These are phyloP conservation scores for Vitis rupestris DNA, from an alignment of 164 flowering plant species.

Conservation along the genomic window DNA sequence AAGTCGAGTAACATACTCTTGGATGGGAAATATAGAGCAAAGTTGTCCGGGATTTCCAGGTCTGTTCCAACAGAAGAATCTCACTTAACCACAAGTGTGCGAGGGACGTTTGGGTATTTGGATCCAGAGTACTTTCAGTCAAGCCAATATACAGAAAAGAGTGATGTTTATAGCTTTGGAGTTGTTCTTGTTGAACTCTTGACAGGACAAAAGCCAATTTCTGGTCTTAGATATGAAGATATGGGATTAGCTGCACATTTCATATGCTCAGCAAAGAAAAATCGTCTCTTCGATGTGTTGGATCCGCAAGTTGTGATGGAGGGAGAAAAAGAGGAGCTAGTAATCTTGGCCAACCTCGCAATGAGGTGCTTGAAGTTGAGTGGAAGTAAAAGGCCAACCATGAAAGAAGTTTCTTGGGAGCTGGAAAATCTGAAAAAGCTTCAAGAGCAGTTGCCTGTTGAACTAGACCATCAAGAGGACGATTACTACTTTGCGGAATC, in stretches of 20 bases:
- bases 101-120: conserved; percentile 22
- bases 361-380: conserved; percentile 15
- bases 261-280: conserved; percentile 11
- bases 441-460: no score
- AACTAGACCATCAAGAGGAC: no score
- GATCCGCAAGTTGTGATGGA: conserved; percentile 9
- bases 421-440: no score
- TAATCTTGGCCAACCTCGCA: conserved; percentile 15
- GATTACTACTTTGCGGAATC: no score
- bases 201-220: conserved; percentile 21
- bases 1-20: conserved; percentile 15
- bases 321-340: conserved; percentile 19
- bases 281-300: conserved; percentile 16
- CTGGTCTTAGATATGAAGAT: conserved; percentile 5
- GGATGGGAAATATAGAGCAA: not conserved
- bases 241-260: conserved; percentile 20
- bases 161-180: conserved; percentile 20
- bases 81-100: conserved; percentile 17
- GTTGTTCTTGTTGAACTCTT: conserved; percentile 26
- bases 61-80: conserved; percentile 11
- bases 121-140: conserved; percentile 25
- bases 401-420: conserved; percentile 19
- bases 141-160: conserved; percentile 13
- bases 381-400: conserved; percentile 22
- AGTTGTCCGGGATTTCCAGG: conserved; percentile 17